These are phyloP conservation scores for Trichoderma sp. DNA, from an alignment of 2,329 filamentous ascomycete species.

Conservation along the genomic window DNA sequence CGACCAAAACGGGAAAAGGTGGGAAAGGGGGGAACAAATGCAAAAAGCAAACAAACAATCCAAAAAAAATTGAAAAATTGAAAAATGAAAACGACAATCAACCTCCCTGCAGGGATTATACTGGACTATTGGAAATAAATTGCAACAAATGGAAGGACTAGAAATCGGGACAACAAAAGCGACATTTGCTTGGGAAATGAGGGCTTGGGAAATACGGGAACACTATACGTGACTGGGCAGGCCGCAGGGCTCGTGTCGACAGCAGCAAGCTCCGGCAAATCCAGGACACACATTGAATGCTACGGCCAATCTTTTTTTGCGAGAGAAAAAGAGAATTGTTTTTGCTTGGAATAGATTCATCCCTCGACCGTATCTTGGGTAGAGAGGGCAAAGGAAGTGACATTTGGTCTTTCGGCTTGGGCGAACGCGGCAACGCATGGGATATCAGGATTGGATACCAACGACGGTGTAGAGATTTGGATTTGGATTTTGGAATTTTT, in stretches of 20 bases:
- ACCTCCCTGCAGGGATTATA: not conserved
- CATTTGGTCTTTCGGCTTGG: not conserved
- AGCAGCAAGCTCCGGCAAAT: conserved; percentile 1
- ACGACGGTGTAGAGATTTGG: not conserved
- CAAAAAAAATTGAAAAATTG: not conserved
- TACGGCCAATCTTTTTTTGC: not conserved
- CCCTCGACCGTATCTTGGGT: not conserved
- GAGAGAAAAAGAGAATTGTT: not conserved
- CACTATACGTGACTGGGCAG: conserved; percentile 23
- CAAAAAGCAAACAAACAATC: not conserved
- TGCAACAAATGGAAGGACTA: not conserved
- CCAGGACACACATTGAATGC: conserved; percentile 15
- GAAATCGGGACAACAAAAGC: conserved; percentile 1
- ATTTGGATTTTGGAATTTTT: not conserved
- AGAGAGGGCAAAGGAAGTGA: not conserved
- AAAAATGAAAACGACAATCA: not conserved
- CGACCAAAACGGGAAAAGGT: not conserved
- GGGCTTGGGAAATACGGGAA: not conserved
- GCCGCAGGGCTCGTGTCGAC: conserved; percentile 24
- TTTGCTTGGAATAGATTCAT: conserved; percentile 16
- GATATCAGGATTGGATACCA: not conserved
- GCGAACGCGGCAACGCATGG: not conserved
- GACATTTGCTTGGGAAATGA: not conserved
- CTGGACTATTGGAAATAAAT: not conserved
- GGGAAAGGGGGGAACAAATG: not conserved